Percentiles rank a stretch among this genome's conserved stretches.
These are phyloP conservation scores for Cochlearia excelsa DNA, from an alignment of 345 rosid genomes.

Conservation along the genomic window DNA sequence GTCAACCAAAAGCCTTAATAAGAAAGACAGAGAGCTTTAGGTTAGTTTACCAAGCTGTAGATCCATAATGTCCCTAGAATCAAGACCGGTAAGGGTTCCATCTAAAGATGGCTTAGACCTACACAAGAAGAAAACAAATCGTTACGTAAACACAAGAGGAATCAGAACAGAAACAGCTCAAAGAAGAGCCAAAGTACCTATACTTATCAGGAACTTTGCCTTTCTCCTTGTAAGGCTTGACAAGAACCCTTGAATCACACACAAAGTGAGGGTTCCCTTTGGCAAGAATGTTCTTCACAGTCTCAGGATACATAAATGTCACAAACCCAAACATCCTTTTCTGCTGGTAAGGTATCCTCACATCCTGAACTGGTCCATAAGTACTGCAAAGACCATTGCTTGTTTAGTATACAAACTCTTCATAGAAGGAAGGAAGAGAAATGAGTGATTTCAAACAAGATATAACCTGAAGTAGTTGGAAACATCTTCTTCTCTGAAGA, in stretches of 20 bases:
- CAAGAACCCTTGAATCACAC: constrained; percentile 85
- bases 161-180: neutral
- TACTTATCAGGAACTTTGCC: constrained; percentile 87
- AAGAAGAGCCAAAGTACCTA: constrained; percentile 42
- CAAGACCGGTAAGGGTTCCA: constrained; percentile 50
- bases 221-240: constrained; percentile 96
- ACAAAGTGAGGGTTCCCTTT: constrained; percentile 95
- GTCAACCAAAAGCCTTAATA: neutral
- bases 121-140: neutral
- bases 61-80: constrained; percentile 61
- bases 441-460: no score
- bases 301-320: constrained; percentile 80
- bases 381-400: constrained; percentile 25
- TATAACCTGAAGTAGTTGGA: constrained; percentile 78
- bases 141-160: neutral
- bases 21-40: constrained; percentile 37
- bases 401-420: constrained; percentile 16
- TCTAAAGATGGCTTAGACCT: constrained; percentile 34
- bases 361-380: constrained; percentile 96
- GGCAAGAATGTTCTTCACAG: constrained; percentile 82
- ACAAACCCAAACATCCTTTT: constrained; percentile 98
- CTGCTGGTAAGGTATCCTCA: constrained; percentile 91
- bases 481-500: constrained; percentile 88
- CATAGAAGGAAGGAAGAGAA: constrained; percentile 20
- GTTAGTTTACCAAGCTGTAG: constrained; percentile 8